Conservation (phyloP, 495 filamentous ascomycete genomes). For the Aspergillus indologenus region DNA sequence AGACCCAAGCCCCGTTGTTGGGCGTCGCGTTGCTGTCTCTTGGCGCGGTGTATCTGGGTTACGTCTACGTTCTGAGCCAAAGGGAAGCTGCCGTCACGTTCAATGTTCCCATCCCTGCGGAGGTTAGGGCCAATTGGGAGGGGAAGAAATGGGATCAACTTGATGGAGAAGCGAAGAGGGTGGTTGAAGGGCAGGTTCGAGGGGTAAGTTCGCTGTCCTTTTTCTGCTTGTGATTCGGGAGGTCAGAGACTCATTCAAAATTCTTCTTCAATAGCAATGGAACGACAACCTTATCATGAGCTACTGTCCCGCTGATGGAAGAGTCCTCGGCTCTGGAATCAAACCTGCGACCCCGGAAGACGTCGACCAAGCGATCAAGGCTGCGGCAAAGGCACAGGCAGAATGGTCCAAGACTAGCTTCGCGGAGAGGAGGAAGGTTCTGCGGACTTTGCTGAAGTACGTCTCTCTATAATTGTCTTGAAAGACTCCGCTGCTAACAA, state of each 20-base stretch:
- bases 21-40: constrained; percentile 35
- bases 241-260: not conserved
- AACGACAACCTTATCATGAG: constrained; percentile 49
- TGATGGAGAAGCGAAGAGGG: constrained; percentile 39
- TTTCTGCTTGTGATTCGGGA: not conserved
- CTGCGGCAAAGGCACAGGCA: constrained; percentile 69
- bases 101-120: constrained; percentile 55
- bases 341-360: constrained; percentile 73
- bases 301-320: constrained; percentile 87
- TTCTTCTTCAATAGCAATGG: constrained; percentile 36
- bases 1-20: constrained; percentile 20
- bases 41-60: constrained; percentile 35
- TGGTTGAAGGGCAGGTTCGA: constrained; percentile 41
- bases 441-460: constrained; percentile 77
- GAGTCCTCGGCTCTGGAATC: constrained; percentile 69
- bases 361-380: constrained; percentile 76
- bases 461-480: constrained; percentile 14
- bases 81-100: constrained; percentile 55
- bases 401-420: constrained; percentile 83
- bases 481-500: constrained; percentile 1
- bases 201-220: constrained; percentile 32
- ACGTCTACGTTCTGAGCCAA: constrained; percentile 30
- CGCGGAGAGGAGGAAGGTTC: constrained; percentile 69
- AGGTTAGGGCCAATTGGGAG: constrained; percentile 51
- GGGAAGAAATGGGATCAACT: constrained; percentile 60